These are phyloP conservation scores for Solidago caesia DNA, from an alignment of 129 eudicot genomes.

Conservation along the genomic window DNA sequence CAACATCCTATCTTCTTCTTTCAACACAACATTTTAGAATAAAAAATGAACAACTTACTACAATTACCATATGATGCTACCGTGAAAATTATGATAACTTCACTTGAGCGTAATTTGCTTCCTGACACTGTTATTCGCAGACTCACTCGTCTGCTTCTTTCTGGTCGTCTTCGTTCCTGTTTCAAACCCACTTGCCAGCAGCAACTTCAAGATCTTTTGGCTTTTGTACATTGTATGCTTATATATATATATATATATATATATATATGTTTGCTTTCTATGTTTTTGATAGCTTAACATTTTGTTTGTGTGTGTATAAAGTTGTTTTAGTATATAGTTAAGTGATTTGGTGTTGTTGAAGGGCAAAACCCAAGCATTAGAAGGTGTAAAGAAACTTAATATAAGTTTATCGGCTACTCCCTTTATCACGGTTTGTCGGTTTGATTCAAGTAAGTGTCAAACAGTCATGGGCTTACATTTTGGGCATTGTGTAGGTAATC, in stretches of 20 bases:
- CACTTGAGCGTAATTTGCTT: constrained; percentile 78
- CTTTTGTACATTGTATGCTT: constrained; percentile 57
- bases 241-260: neutral
- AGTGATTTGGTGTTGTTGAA: neutral
- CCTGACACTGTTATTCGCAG: constrained; percentile 75
- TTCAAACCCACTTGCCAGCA: constrained; percentile 53
- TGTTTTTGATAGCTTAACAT: too few species aligned
- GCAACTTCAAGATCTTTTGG: constrained; percentile 67
- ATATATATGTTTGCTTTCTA: neutral
- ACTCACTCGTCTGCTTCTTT: constrained; percentile 74
- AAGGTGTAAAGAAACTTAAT: neutral
- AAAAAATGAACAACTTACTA: constrained; percentile 49
- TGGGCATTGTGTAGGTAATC: too few species aligned
- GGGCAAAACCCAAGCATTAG: neutral
- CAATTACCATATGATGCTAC: constrained; percentile 72
- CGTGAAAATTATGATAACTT: constrained; percentile 63
- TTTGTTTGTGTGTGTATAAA: too few species aligned
- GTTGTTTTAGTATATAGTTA: too few species aligned
- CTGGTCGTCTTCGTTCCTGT: constrained; percentile 77
- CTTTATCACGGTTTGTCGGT: too few species aligned
- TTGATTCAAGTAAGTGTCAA: too few species aligned
- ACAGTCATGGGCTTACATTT: too few species aligned
- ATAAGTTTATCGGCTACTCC: too few species aligned
- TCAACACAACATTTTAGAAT: neutral
- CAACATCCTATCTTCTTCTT: constrained; percentile 17